Base-by-base conservation (phyloP, 1,284 basidiomycete species). In the Pseudozyma pruni region DNA sequence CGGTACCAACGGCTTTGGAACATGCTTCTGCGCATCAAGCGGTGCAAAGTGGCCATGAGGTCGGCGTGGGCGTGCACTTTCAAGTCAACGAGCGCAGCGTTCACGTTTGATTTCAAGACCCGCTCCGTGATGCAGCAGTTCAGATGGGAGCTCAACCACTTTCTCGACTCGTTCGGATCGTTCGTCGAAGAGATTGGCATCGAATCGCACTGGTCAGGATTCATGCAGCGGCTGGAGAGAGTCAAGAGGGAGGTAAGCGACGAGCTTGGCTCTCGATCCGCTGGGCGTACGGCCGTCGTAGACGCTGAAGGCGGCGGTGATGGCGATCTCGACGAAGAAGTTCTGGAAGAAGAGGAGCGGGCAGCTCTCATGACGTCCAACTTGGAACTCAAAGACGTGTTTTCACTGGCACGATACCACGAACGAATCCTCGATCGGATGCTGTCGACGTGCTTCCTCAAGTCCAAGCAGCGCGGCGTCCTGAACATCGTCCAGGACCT, bases 1-100 rank as follows among this genome's bases (percentile, higher is more conserved):
- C 39, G 63, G 3, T 77, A 77, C 32, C 75, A 75, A 25, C 49
- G 75, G 7, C 35, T 77, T 14, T 75, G 75, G 71, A 75, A 74
- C 27, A 31, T 71, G 43, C 60, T 77, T 10, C 31, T 77, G 32
- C 62, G 67, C 29, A 37, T 77, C 50, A 72, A 72, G 23, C 37
- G 74, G 19, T 70, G 70, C 29, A 62, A 72, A 41, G 54, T 61
- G 9, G 74, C 73, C 0, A 69, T 77, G 44, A 19, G 71, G 11
- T 13, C 45, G 9, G 51, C 60, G 2, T 72, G 53, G 43, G 31
- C 34, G 16, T 31, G 46, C 8, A 56, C 48, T 5, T 61, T 74
- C 44, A 67, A 70, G 44, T 49, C 48, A 7, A 50, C 58, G 8
- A 50, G 54, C 27, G 58, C 57, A 11, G 41, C 56, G 3, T 60